These are phyloP conservation scores for Ensete ventricosum DNA, from an alignment of 176 grass and related monocot species.

Conservation along the genomic window DNA sequence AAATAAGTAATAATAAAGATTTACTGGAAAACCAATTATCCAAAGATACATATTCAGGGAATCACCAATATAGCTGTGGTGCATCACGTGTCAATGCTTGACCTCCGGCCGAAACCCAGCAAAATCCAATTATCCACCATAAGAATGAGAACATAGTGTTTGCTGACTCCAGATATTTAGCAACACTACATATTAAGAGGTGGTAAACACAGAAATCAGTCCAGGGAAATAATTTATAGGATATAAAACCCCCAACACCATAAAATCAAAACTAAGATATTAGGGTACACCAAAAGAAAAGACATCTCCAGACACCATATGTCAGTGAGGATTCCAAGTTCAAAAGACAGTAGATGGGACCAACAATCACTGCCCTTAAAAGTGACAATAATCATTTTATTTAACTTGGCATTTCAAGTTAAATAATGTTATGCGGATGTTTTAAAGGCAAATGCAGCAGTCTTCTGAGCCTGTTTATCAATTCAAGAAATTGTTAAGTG, in stretches of 20 bases:
- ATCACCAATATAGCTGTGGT: conserved; percentile 40
- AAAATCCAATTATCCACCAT: conserved; percentile 53
- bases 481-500: too few relatives aligned
- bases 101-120: conserved; percentile 37
- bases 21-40: conserved; percentile 3
- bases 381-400: too few relatives aligned
- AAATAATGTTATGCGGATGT: too few relatives aligned
- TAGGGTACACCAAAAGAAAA: background rate
- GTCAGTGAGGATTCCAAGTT: too few relatives aligned
- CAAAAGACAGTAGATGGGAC: too few relatives aligned
- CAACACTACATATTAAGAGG: conserved; percentile 25
- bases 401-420: too few relatives aligned
- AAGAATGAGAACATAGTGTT: conserved; percentile 43
- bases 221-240: background rate
- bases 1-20: background rate
- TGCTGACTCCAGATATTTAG: conserved; percentile 36
- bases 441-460: too few relatives aligned
- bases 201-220: conserved; percentile 4
- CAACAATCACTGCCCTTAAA: too few relatives aligned
- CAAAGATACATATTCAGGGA: background rate
- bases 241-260: background rate
- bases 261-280: background rate
- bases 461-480: too few relatives aligned
- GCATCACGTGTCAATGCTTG: conserved; percentile 29
- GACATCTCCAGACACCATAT: background rate